Base-by-base conservation (phyloP, 805 yeast genomes). In the Yamadazyma philogaea region DNA sequence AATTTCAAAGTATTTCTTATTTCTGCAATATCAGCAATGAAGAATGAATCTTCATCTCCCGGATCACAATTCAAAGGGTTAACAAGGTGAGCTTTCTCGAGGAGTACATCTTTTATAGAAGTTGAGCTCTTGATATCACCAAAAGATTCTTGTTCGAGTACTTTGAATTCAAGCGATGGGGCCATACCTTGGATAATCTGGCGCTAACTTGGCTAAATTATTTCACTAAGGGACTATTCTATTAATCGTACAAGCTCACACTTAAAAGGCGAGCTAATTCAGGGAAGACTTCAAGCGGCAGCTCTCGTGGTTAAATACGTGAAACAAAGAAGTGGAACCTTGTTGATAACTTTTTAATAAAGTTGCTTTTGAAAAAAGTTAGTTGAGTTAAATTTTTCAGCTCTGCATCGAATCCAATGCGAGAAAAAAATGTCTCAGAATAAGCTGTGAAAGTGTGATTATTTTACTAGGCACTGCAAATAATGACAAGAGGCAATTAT, bases 41-140 rank as follows among this genome's bases (percentile, higher is more conserved):
- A 91, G 57, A 91, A 91, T 6, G 97, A 80, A 54, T 85, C 84
- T 57, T 88, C 95, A 17, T 79, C 88, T 39, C 87, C 93, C 5
- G 91, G 78, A 27, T 66, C 77, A 62, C 90, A 83, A 21, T 67
- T 61, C 35, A 78, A 81, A 43, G 67, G 69, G 57, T 84, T 79
- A 47, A 84, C 68, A 17, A 32, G 11, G 11, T 19, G 33, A 30
- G 39, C 30, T 18, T 38, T 26, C 20, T 27, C 21, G 15, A 39
- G 31, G 31, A 48, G 26, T 20, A 40, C 44, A 22, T 18, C 17
- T n/a, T 30, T 18, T 15, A 18, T 14, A 5, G 40, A 27, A 37
- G 21, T 8, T 51, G 17, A 18, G 33, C 36, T 14, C 8, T 18
- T 34, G 5, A 22, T 26, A 2, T 16, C 18, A 20, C 30, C 33